Evolutionary conservation across 1,139 yeast genomes (phyloP), one percentile per base, ranked within the genome.

Genomic region (Suhomyces kunorum): DNA sequence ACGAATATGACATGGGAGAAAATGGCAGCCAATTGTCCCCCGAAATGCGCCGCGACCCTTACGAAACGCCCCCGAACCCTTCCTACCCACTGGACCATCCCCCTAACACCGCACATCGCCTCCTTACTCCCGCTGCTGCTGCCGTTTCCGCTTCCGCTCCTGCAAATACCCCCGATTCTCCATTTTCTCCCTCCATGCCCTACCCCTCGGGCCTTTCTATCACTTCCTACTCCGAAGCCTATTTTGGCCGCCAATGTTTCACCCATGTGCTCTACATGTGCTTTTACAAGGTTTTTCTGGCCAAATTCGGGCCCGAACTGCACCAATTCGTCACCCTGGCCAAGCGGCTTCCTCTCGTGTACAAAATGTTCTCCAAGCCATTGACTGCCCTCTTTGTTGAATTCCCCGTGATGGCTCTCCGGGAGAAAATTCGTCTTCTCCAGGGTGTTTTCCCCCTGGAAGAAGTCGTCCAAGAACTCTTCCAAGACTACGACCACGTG

Each of bases 371-470:
- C 13, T 15, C 28, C 18, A 36, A 36, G 16, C 40, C 40, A 4
- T 36, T 31, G 19, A 28, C 23, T 27, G 40, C 32, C 8, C 22
- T 36, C 9, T 36, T 36, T 17, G 36, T 36, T 11, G 40, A 36
- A 18, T 32, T 32, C 15, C 40, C 40, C 6, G 8, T 22, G 17
- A 36, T 18, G 12, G 32, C 40, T 5, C 15, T 36, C 6, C 16
- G 31, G 9, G 37, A 39, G 9, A 36, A 39, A 15, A 32, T 39
- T 7, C 24, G 12, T 11, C 32, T 39, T 6, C 33, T 39, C 8
- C 18, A 29, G 6, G 43, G 43, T 7, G 34, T 36, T 5, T 39
- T 39, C 25, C 40, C 39, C 7, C 18, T 22, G 5, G 15, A 28
- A 14, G 32, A 32, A 8, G 11, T 39, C 6, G 32, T 37, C n/a